Evolutionary conservation across 768 basidiomycete species (phyloP).

Genomic region (Mycena alexandri): DNA sequence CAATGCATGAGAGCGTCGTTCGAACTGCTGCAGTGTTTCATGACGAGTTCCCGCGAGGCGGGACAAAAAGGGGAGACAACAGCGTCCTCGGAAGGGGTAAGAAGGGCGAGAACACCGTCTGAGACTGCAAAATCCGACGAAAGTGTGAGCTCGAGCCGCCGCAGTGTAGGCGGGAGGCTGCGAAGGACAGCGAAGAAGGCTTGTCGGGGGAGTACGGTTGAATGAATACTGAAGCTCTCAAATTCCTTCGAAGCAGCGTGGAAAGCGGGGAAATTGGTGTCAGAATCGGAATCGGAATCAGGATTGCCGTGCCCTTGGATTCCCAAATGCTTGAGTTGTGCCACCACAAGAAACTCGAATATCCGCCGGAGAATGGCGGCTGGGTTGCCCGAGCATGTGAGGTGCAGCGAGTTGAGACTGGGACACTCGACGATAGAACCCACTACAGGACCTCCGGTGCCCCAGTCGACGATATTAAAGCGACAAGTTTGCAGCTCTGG

Average conservation of each 20-base stretch:
- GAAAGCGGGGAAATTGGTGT: too few relatives aligned
- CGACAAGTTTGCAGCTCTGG: not conserved
- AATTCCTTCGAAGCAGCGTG: too few relatives aligned
- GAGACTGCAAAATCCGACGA: not conserved
- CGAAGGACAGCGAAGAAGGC: not conserved
- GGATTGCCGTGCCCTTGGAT: too few relatives aligned
- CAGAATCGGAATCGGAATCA: too few relatives aligned
- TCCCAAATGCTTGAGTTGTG: too few relatives aligned
- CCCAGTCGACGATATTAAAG: not conserved
- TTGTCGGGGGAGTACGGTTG: too few relatives aligned
- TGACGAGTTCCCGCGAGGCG: not conserved
- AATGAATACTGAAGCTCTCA: too few relatives aligned
- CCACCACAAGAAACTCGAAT: too few relatives aligned
- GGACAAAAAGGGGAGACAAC: not conserved
- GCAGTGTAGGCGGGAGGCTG: conserved; percentile 7
- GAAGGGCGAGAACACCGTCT: not conserved
- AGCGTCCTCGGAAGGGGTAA: not conserved
- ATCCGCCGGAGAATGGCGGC: too few relatives aligned
- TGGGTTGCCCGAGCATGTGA: too few relatives aligned
- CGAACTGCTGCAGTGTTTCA: not conserved
- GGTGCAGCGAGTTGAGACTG: too few relatives aligned
- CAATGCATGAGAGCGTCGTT: conserved; percentile 7
- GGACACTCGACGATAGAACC: too few relatives aligned
- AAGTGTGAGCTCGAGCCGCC: not conserved
- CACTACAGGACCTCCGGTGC: not conserved